Evolutionary conservation across 2,329 filamentous ascomycete species (phyloP), one percentile per base, ranked within the genome.

Genomic region (Colletotrichum musae): DNA sequence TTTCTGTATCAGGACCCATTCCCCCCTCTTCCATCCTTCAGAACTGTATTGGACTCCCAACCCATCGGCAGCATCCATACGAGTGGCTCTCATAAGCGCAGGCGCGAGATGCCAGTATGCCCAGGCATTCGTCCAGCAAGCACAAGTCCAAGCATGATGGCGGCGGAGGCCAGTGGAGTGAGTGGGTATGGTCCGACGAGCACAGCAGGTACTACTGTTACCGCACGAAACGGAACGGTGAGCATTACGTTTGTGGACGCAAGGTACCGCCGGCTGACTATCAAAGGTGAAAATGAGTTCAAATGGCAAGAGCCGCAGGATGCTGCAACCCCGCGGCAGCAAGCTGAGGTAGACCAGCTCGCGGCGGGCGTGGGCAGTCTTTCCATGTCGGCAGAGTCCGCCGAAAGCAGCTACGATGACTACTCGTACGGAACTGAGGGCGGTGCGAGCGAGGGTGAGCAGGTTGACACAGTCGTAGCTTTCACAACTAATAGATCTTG

Each of bases 201-300:
- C 73, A 77, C 45, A 47, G 70, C 15, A 71, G 74, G 63, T 74
- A 77, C 54, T 81, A 77, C 57, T 76, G 75, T 58, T 73, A 74
- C 18, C 74, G 77, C 52, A 68, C 71, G 66, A 73, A 77, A 57
- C 61, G 56, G 45, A 70, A 75, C 58, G 80, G 80, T 81, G 73
- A 6, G 71, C 72, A 41, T 68, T 53, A 13, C 48, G 16, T 3
- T 15, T n/a, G 16, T 9, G 5, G 4, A 52, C 36, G 10, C 15
- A 9, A 32, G 6, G 41, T 51, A 57, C n/a, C 10, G 18, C 41
- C 47, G 47, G 18, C 67, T 71, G 21, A 69, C 26, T 10, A 45
- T 53, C 48, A 12, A 21, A 79, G 77, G 76, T 21, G 63, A 70
- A n/a, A 6, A 45, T 13, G 72, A 75, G 15, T 75, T 72, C 48